Percentiles rank a stretch among this genome's conserved stretches.
These are phyloP conservation scores for Stemphylium beticola DNA, from an alignment of 2,329 filamentous ascomycete species.

Conservation along the genomic window DNA sequence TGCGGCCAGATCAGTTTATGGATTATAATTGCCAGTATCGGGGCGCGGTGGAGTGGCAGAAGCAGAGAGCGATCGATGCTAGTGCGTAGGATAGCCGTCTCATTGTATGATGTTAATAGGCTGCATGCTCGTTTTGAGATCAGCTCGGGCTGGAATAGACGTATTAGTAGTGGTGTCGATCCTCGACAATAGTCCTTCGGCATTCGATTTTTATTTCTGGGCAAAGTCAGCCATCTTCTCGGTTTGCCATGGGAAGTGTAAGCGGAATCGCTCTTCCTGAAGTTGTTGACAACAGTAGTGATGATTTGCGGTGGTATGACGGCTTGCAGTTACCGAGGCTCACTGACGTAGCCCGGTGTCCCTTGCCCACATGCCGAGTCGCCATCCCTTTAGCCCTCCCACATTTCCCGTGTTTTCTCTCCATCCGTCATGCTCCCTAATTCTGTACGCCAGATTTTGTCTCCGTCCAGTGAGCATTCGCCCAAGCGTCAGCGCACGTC, in stretches of 20 bases:
- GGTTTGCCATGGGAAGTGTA: too few species aligned
- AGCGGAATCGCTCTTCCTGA: too few species aligned
- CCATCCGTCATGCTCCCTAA: background rate
- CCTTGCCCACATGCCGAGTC: background rate
- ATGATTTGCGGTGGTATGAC: too few species aligned
- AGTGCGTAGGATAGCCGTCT: background rate
- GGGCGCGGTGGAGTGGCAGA: constrained; percentile 45
- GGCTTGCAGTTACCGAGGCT: too few species aligned
- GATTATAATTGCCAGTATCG: constrained; percentile 51
- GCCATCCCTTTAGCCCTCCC: background rate
- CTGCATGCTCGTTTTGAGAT: too few species aligned
- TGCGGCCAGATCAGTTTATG: constrained; percentile 52
- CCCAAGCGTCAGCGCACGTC: background rate
- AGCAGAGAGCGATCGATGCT: constrained; percentile 1
- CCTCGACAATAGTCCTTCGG: too few species aligned
- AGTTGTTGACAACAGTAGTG: too few species aligned
- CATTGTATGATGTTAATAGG: too few species aligned
- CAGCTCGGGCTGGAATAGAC: too few species aligned
- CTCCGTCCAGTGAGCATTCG: background rate
- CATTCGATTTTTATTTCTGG: too few species aligned
- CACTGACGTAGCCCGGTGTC: background rate
- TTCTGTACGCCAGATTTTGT: background rate
- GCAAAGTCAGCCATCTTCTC: too few species aligned
- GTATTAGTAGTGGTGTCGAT: too few species aligned
- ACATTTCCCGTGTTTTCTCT: background rate